A percentile compares a stretch with the other conserved stretches of the same genome.
These are phyloP conservation scores for Aspergillus sergii DNA, from an alignment of 2,329 filamentous ascomycete genomes.

Conservation along the genomic window DNA sequence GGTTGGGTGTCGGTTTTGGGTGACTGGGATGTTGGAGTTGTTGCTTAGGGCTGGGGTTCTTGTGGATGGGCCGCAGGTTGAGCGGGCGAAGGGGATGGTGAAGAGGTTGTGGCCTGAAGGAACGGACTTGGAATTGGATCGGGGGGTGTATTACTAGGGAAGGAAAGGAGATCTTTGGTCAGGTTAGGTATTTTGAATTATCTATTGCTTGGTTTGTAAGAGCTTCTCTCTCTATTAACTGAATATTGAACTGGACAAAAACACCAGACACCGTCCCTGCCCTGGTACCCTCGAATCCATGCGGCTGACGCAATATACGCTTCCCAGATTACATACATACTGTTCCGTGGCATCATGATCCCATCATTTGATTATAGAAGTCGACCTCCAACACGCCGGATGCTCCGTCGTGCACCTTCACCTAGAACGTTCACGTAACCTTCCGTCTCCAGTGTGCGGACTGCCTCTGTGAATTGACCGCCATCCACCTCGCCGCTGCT, in stretches of 20 bases:
- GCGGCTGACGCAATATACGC: slow-evolving; percentile 1
- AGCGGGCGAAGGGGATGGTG: not conserved
- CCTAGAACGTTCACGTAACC: slow-evolving; percentile 78
- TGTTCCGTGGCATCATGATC: slow-evolving; percentile 35
- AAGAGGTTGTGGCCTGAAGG: not conserved
- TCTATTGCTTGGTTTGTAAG: not conserved
- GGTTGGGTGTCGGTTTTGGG: not conserved
- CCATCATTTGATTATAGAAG: slow-evolving; percentile 25
- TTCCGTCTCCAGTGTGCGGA: slow-evolving; percentile 80
- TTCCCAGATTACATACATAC: slow-evolving; percentile 21
- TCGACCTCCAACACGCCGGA: slow-evolving; percentile 70
- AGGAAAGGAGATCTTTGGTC: not conserved
- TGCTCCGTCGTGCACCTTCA: slow-evolving; percentile 79
- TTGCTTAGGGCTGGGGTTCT: not conserved
- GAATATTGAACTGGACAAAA: slow-evolving; percentile 1
- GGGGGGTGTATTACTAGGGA: not conserved
- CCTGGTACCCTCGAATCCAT: slow-evolving; percentile 3
- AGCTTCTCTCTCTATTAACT: not conserved
- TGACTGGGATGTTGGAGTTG: not conserved
- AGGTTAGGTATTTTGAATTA: not conserved
- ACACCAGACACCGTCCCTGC: slow-evolving; percentile 16
- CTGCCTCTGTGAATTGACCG: slow-evolving; percentile 78
- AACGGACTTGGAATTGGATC: not conserved
- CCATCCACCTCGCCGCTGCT: slow-evolving; percentile 71
- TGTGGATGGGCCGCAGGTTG: not conserved